These are phyloP conservation scores for Verticillium tricorpus DNA, from an alignment of 2,329 filamentous ascomycete species.

Conservation along the genomic window DNA sequence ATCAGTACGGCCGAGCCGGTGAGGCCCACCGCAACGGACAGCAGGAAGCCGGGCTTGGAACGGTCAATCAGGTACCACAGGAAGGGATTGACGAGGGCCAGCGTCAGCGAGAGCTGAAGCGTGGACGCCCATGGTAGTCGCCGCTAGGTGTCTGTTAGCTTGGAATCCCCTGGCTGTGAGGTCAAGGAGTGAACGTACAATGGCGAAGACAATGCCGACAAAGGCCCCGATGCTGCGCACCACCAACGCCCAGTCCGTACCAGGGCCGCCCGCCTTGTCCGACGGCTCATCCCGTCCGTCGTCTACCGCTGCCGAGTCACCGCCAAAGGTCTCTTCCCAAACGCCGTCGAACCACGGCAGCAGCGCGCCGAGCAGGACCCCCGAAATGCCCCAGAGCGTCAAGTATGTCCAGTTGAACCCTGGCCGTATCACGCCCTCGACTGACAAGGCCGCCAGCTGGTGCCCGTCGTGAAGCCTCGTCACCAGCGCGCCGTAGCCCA, in stretches of 20 bases:
- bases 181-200: slow-evolving; percentile 55
- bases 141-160: slow-evolving; percentile 49
- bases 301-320: slow-evolving; percentile 24
- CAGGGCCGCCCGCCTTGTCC: slow-evolving; percentile 29
- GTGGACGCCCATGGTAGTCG: slow-evolving; percentile 91
- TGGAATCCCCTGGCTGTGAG: neutral
- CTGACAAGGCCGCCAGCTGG: slow-evolving; percentile 57
- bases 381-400: slow-evolving; percentile 75
- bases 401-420: slow-evolving; percentile 62
- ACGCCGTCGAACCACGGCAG: slow-evolving; percentile 80
- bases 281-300: slow-evolving; percentile 12
- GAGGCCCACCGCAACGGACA: slow-evolving; percentile 70
- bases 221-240: slow-evolving; percentile 56
- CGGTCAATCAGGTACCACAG: slow-evolving; percentile 97
- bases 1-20: slow-evolving; percentile 71
- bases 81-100: slow-evolving; percentile 86
- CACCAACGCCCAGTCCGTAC: slow-evolving; percentile 68
- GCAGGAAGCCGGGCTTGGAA: slow-evolving; percentile 75
- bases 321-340: slow-evolving; percentile 55
- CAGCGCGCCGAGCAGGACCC: slow-evolving; percentile 71
- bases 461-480: slow-evolving; percentile 71
- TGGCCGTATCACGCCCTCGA: slow-evolving; percentile 36
- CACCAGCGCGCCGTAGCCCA: slow-evolving; percentile 78
- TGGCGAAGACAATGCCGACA: slow-evolving; percentile 60
- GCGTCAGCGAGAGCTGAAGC: slow-evolving; percentile 84